Evolutionary conservation across 2,329 filamentous ascomycete species (phyloP), one percentile per base, ranked within the genome.

Genomic region (Epichloe typhina): DNA sequence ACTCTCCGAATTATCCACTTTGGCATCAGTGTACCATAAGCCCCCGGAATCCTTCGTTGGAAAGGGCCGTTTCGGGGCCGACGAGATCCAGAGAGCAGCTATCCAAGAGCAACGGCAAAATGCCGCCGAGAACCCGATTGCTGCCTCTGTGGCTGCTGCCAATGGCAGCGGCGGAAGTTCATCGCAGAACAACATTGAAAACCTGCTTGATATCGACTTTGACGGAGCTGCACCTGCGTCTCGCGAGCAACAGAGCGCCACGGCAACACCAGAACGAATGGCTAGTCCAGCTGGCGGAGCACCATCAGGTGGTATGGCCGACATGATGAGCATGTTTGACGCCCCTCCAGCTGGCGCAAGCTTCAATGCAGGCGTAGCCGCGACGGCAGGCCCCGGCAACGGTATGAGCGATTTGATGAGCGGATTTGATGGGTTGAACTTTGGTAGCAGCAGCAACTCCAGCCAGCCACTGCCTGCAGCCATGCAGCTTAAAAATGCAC

Each of bases 11-110:
- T 80, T 98, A 35, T 97, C 91, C 12, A 96, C 93, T 9, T 79
- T 98, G 33, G 89, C 93, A 7, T 97, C 91, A 1, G 93, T 98
- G 21, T 98, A 98, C 70, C 93, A 98, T 79, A 97, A 95, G 71
- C 90, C 90, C 90, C 90, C 93, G 43, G 88, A 95, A 76, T 89
- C 91, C n/a, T 98, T 98, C 68, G 84, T 98, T 52, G 93, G 93
- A 58, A 89, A 95, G 69, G 93, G 93, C 41, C 83, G 91, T 43
- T 96, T 88, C 59, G 93, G 91, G 38, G 90, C 93, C 46, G 90
- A 95, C 66, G 89, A 88, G 54, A 88, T 98, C 62, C 93, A 97
- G 69, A 84, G 86, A 58, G 91, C 91, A 47, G 93, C 93, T 54
- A 95, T 98, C 64, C 90, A 95, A 72, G 93, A 98, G 71, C 89